Evolutionary conservation across 176 grass and related monocot genomes (phyloP).

Genomic region (Carex myosuroides): DNA sequence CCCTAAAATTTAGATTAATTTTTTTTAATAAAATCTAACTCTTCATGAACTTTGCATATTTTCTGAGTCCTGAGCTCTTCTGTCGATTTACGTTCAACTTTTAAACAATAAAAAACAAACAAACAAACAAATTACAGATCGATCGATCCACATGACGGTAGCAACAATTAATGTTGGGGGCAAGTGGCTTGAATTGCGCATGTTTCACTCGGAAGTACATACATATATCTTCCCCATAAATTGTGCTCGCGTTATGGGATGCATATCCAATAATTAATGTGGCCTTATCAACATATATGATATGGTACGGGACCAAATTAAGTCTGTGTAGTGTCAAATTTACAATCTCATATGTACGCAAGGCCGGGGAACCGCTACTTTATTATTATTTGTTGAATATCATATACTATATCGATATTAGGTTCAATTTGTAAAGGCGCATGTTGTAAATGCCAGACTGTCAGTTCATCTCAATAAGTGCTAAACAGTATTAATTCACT

Average conservation of each 20-base stretch:
- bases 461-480: not conserved
- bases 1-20: too few relatives aligned
- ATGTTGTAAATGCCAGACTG: not conserved
- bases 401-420: too few relatives aligned
- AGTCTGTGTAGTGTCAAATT: not conserved
- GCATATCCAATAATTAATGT: not conserved
- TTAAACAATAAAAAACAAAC: too few relatives aligned
- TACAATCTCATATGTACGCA: not conserved
- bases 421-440: not conserved
- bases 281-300: not conserved
- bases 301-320: not conserved
- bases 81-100: too few relatives aligned
- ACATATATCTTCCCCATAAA: not conserved
- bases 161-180: not conserved
- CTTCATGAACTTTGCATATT: too few relatives aligned
- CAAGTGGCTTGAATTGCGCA: not conserved
- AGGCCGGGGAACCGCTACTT: not conserved
- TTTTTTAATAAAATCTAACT: too few relatives aligned
- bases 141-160: not conserved
- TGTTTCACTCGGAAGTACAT: not conserved
- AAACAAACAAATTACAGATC: too few relatives aligned
- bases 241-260: not conserved
- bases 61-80: too few relatives aligned
- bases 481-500: too few relatives aligned
- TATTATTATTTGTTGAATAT: not conserved